Conservation (phyloP, 257 asterid genomes). For the Nicotiana tabacum region DNA sequence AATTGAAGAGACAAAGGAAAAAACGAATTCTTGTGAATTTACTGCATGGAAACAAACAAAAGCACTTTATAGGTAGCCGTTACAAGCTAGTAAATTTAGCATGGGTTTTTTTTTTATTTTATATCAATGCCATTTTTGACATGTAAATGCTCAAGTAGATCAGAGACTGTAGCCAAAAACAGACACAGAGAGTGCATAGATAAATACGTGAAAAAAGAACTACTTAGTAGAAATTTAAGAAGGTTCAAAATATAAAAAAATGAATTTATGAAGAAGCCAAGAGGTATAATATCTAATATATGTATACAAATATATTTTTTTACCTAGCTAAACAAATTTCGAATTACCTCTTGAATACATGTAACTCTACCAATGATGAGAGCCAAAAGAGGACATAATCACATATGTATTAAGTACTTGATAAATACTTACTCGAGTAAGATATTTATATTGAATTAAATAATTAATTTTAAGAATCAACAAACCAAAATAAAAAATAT, state of each 20-base stretch:
- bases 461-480: too few relatives aligned
- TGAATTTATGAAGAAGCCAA: too few relatives aligned
- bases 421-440: too few relatives aligned
- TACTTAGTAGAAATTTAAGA: not conserved
- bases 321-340: fast-evolving
- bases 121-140: not conserved
- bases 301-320: too few relatives aligned
- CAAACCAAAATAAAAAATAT: too few relatives aligned
- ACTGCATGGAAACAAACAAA: slow-evolving; percentile 30
- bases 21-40: not conserved
- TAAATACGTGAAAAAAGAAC: slow-evolving; percentile 15
- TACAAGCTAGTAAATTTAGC: slow-evolving; percentile 12
- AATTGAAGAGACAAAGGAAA: not conserved
- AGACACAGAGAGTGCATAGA: not conserved
- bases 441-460: too few relatives aligned
- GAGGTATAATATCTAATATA: too few relatives aligned
- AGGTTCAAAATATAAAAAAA: too few relatives aligned
- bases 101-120: slow-evolving; percentile 13
- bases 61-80: slow-evolving; percentile 65
- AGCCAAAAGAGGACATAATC: too few relatives aligned
- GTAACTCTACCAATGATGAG: too few relatives aligned
- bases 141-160: not conserved
- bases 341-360: too few relatives aligned
- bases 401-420: too few relatives aligned
- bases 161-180: not conserved